Evolutionary conservation across 768 basidiomycete species (phyloP).

Genomic region (Tulasnella sp.): DNA sequence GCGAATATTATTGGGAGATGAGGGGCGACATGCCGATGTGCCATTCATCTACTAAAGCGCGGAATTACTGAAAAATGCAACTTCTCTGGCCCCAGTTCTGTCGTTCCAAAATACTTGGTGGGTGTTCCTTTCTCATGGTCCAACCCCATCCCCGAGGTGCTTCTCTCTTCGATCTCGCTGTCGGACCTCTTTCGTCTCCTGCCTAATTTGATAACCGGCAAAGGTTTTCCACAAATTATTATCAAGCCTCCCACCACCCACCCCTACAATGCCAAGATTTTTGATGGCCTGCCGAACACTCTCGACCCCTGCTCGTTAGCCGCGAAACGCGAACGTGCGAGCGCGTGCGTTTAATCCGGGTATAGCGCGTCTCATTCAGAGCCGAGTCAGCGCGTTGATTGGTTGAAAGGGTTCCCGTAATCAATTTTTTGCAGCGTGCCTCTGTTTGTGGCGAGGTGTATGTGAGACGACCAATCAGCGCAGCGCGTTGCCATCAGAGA

Average conservation of each 20-base stretch:
- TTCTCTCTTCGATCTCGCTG: background rate
- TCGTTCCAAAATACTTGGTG: too few species aligned
- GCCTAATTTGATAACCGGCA: conserved; percentile 1
- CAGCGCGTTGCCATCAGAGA: conserved; percentile 5
- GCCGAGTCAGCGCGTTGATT: background rate
- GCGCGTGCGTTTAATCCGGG: background rate
- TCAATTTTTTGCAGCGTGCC: background rate
- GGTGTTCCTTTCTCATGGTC: background rate
- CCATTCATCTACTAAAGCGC: background rate
- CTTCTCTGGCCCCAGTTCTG: too few species aligned
- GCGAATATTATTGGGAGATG: background rate
- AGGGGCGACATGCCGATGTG: too few species aligned
- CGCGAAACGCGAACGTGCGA: background rate
- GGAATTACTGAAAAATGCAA: background rate
- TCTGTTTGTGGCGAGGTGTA: background rate
- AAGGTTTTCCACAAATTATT: conserved; percentile 1
- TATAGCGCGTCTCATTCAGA: conserved; percentile 1
- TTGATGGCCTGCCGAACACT: background rate
- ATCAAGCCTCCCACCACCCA: background rate
- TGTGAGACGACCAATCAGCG: conserved; percentile 8
- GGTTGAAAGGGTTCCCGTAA: background rate
- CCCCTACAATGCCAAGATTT: background rate
- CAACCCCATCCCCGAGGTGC: background rate
- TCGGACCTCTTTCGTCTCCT: background rate
- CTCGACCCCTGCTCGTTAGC: background rate